A percentile compares a stretch with the other conserved stretches of the same genome.
These are phyloP conservation scores for Suillus tomentosus DNA, from an alignment of 768 basidiomycete genomes.

Conservation along the genomic window DNA sequence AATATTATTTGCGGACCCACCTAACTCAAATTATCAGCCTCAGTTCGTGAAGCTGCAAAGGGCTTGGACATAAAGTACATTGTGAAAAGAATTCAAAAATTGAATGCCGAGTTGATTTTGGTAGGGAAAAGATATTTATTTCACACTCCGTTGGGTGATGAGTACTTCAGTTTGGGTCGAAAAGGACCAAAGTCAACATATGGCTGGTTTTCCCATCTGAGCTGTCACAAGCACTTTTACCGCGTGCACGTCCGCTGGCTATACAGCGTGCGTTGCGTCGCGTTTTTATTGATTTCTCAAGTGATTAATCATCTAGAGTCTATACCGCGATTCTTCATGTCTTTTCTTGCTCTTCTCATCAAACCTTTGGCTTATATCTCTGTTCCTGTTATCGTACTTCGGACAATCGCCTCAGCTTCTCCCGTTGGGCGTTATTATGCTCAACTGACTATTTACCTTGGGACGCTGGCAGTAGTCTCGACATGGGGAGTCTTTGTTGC, in stretches of 20 bases:
- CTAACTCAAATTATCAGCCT: not conserved
- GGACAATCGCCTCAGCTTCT: slow-evolving; percentile 56
- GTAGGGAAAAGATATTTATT: not conserved
- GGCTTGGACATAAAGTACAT: too few species aligned
- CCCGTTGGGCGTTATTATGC: slow-evolving; percentile 70
- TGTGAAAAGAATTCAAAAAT: not conserved
- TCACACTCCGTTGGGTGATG: not conserved
- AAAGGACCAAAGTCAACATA: slow-evolving; percentile 12
- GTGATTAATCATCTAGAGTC: slow-evolving; percentile 19
- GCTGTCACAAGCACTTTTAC: slow-evolving; percentile 18
- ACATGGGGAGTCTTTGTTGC: slow-evolving; percentile 72
- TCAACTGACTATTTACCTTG: slow-evolving; percentile 70
- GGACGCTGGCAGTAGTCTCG: slow-evolving; percentile 68
- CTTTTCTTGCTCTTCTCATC: slow-evolving; percentile 57
- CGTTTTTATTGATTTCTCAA: slow-evolving; percentile 17
- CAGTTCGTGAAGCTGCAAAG: not conserved
- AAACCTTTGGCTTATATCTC: slow-evolving; percentile 79
- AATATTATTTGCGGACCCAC: not conserved
- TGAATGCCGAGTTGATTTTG: not conserved
- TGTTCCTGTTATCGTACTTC: slow-evolving; percentile 67
- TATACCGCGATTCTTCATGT: slow-evolving; percentile 46
- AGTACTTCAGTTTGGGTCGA: slow-evolving; percentile 4
- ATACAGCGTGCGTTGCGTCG: slow-evolving; percentile 27
- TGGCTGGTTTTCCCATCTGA: slow-evolving; percentile 30
- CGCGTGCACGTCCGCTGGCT: slow-evolving; percentile 25